Base-by-base conservation (phyloP, 805 yeast species). In the Candida oleophila region DNA sequence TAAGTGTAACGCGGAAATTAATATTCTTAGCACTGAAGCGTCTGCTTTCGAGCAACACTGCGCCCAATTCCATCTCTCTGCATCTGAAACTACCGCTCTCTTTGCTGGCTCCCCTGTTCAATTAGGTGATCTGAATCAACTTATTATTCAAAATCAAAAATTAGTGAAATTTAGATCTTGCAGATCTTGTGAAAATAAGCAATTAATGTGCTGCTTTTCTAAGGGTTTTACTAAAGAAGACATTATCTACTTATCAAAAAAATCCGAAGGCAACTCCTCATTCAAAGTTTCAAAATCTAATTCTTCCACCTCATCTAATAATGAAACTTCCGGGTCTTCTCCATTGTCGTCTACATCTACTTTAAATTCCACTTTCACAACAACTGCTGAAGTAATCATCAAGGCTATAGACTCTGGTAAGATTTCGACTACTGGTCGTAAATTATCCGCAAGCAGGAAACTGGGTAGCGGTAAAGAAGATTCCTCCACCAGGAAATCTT, bases 161-260 rank as follows among this genome's bases (percentile, higher is more conserved):
- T 58, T 71, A 42, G 70, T 83, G 45, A 74, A 78, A 49, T 81
- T 80, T 59, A 71, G 66, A 53, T 68, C 80, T 22, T 83, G 89
- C 57, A 66, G 74, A 32, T 80, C 83, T 11, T 84, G 88, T 56
- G 60, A 59, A n/a, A 52, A 60, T 42, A 77, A 76, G 52, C 65
- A 66, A 34, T 56, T 73, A 38, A 55, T 65, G 20, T 84, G 89
- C 56, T 60, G 68, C 33, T 83, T 83, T 55, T 76, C 85, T 32
- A 82, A 80, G 57, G 89, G 89, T 2, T 80, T 80, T 57, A 82
- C 87, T 5, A 79, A 83, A 58, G 81, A 79, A 51, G 87, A 82
- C 55, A 78, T 80, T 15, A 61, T 72, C 54, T 45, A 53, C 16
- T 66, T 67, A 49, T 67, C 62, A 54, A 66, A 65, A 49, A 61